A percentile compares a stretch with the other conserved stretches of the same genome.
phyloP scores from a whole-genome alignment of 768 basidiomycete species.

The Sporobolomyces phaffii region DNA sequence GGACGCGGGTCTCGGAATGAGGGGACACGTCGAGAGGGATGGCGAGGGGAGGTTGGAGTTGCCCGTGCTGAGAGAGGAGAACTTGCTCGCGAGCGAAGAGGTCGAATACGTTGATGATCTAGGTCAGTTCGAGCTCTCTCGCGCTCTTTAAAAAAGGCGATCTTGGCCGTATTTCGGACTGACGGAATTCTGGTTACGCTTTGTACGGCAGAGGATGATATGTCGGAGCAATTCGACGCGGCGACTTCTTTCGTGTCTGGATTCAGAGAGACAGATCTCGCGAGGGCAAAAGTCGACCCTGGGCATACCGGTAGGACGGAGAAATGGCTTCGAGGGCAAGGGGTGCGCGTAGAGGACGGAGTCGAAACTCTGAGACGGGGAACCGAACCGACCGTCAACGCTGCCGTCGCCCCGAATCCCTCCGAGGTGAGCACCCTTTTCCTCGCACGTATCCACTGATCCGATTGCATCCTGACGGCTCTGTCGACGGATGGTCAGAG shows the following conservation, averaged over 20 bases:
- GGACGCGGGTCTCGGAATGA: no score
- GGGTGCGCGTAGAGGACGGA: not conserved
- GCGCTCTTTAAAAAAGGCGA: not conserved
- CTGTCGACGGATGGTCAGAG: not conserved
- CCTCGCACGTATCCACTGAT: not conserved
- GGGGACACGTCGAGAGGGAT: slow-evolving; percentile 10
- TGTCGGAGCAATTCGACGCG: slow-evolving; percentile 12
- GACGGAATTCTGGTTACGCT: no score
- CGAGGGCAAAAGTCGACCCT: slow-evolving; percentile 13
- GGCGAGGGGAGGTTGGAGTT: not conserved
- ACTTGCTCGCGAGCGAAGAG: not conserved
- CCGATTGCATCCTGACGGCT: no score
- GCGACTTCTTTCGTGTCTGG: slow-evolving; percentile 12
- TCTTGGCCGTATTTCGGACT: not conserved
- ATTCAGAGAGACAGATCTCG: slow-evolving; percentile 9
- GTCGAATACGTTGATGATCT: not conserved
- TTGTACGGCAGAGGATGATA: not conserved
- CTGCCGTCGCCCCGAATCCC: not conserved
- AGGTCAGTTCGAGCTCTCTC: not conserved
- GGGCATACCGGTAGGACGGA: slow-evolving; percentile 20
- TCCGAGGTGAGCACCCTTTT: not conserved
- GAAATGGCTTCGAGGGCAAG: slow-evolving; percentile 9
- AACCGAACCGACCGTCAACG: not conserved
- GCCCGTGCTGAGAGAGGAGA: slow-evolving; percentile 8
- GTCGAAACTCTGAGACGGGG: not conserved